Conservation (phyloP, 116 monocot species). For the Phalaenopsis hybrid region DNA sequence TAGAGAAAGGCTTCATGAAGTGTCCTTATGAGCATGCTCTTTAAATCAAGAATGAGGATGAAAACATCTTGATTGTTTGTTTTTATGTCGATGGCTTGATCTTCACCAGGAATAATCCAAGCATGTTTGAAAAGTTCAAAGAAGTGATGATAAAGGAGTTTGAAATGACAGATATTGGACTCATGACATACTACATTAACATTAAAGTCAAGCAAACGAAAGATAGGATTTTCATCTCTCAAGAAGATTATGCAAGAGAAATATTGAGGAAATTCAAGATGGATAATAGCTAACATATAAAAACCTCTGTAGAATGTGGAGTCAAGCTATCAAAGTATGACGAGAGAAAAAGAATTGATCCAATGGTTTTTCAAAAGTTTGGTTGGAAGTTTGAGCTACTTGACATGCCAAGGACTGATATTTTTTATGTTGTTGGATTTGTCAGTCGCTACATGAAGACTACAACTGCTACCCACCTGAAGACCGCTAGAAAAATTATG, state of each 20-base stretch:
- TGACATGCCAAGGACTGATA: background rate
- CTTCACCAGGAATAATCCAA: background rate
- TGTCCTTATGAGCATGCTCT: background rate
- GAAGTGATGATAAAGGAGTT: background rate
- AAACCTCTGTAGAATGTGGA: background rate
- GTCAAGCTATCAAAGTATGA: background rate
- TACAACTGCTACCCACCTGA: background rate
- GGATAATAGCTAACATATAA: background rate
- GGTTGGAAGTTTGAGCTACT: background rate
- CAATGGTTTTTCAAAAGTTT: background rate
- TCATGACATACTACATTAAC: background rate
- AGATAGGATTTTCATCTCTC: background rate
- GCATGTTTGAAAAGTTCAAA: background rate
- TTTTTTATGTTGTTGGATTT: background rate
- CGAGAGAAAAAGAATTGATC: background rate
- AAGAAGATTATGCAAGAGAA: background rate
- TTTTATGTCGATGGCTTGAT: background rate
- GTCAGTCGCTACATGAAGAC: background rate
- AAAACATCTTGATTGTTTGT: background rate
- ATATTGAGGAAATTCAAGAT: background rate
- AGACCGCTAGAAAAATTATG: background rate
- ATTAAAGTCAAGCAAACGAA: background rate
- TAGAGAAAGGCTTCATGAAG: background rate
- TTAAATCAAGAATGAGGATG: background rate
- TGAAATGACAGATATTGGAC: background rate